Evolutionary conservation across 148 eudicot species (phyloP).

Genomic region (Diospyros lotus): DNA sequence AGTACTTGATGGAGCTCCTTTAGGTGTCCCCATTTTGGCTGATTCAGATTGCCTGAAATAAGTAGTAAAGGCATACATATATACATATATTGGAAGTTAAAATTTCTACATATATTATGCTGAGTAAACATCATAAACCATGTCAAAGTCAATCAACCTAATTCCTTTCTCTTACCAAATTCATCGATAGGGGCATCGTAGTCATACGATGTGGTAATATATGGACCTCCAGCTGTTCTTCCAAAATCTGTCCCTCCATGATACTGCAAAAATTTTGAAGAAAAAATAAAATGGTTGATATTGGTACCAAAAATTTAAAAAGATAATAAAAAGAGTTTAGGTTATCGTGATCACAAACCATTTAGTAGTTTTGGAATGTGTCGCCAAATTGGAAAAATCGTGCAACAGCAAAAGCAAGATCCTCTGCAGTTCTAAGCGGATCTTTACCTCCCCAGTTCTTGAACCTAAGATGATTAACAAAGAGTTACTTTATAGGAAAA

Average conservation of each 20-base stretch:
- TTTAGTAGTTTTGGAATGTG: slow-evolving; percentile 91
- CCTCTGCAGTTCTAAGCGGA: slow-evolving; percentile 88
- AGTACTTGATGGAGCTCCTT: slow-evolving; percentile 45
- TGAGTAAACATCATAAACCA: neutral
- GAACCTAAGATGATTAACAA: slow-evolving; percentile 39
- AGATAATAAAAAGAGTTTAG: too few relatives aligned
- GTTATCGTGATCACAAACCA: slow-evolving; percentile 41
- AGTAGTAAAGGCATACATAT: neutral
- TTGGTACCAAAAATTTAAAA: too few relatives aligned
- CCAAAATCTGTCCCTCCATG: slow-evolving; percentile 98
- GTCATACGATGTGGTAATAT: slow-evolving; percentile 79
- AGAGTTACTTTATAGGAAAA: neutral
- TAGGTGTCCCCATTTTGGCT: neutral
- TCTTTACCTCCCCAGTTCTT: slow-evolving; percentile 63
- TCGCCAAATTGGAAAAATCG: slow-evolving; percentile 93
- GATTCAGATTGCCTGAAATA: slow-evolving; percentile 35
- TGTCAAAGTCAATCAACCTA: neutral
- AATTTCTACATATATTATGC: too few relatives aligned
- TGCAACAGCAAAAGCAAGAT: slow-evolving; percentile 85
- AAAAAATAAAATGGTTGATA: neutral
- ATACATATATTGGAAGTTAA: too few relatives aligned
- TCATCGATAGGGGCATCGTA: slow-evolving; percentile 98
- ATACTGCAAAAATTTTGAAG: slow-evolving; percentile 38
- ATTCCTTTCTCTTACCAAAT: slow-evolving; percentile 44
- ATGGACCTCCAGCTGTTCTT: slow-evolving; percentile 79